Base-by-base conservation (phyloP, 1,284 basidiomycete genomes). In the Coniophora puteana region DNA sequence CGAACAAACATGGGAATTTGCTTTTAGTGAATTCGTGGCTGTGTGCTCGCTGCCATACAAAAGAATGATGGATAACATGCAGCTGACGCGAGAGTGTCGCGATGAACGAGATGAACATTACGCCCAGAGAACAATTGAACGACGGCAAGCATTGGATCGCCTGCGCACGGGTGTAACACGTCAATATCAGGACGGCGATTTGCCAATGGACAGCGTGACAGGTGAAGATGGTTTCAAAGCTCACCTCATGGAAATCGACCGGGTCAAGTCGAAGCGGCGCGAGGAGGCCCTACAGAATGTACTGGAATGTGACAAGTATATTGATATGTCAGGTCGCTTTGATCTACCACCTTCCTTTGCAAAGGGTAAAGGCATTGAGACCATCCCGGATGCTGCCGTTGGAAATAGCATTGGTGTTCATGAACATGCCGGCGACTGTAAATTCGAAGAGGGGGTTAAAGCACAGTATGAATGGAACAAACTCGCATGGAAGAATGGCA, bases 31-130 rank as follows among this genome's bases (percentile, higher is more conserved):
- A 2, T 59, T 54, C 33, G 3, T n/a, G 35, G 4, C 8, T 8
- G 4, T 40, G 40, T 43, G n/a, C 31, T 16, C 0, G 20, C 18
- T 3, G 10, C 44, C 13, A 27, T 37, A 18, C 34, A 22, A n/a
- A 31, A 32, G 4, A 1, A 49, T 52, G 2, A 56, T 68, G 38
- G 30, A 61, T 8, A 66, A 66, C 29, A 58, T 66, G 56, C 62
- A 67, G 33, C 10, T 65, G 0, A 18, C 61, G 4, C 61, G 66
- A 49, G 62, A 68, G 29, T 66, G 65, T 40, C 44, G 50, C 14
- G 65, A 68, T 30, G 55, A 52, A 33, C 27, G 53, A 2, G 55
- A 62, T 45, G 54, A 62, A 29, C 51, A 61, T 47, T 63, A 57
- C 45, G 38, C 45, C 1, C 17, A 38, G 7, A 36, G 47, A 5